A percentile compares a stretch with the other conserved stretches of the same genome.
These are phyloP conservation scores for Cytospora piceicola DNA, from an alignment of 2,329 filamentous ascomycete genomes.

Conservation along the genomic window DNA sequence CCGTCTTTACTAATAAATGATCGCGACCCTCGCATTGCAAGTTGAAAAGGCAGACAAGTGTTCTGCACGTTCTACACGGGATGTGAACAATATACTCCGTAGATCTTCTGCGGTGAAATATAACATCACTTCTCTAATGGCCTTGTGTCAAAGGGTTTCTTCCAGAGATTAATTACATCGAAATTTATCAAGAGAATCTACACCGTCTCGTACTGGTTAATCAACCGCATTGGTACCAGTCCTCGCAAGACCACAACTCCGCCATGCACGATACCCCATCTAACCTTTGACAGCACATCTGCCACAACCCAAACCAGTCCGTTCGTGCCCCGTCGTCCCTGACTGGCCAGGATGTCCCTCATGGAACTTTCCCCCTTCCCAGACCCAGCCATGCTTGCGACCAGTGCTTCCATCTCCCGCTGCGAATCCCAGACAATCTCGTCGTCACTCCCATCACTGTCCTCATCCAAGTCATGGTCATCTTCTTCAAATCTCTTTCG, in stretches of 20 bases:
- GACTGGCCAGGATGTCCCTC: constrained; percentile 41
- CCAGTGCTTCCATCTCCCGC: constrained; percentile 51
- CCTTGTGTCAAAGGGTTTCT: too few species aligned
- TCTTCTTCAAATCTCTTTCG: constrained; percentile 33
- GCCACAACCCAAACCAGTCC: constrained; percentile 60
- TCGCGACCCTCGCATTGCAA: too few species aligned
- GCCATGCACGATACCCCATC: constrained; percentile 66
- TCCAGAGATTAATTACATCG: neutral
- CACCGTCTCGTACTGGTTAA: constrained; percentile 36
- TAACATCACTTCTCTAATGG: too few species aligned
- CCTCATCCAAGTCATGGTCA: neutral
- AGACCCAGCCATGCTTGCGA: constrained; percentile 45
- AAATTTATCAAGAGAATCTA: neutral
- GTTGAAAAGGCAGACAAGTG: too few species aligned
- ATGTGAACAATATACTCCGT: too few species aligned
- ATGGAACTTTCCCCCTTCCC: constrained; percentile 34
- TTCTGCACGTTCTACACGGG: too few species aligned
- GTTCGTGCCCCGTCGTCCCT: constrained; percentile 53
- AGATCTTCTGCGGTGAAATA: too few species aligned
- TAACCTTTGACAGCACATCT: constrained; percentile 56
- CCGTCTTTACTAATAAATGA: too few species aligned
- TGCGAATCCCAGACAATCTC: constrained; percentile 55
- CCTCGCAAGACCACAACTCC: constrained; percentile 59
- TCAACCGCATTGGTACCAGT: constrained; percentile 39
- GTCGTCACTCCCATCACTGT: constrained; percentile 38